Percentiles rank a stretch among this genome's conserved stretches.
Evolutionary conservation across 2,329 filamentous ascomycete genomes (phyloP).

Genomic region (Didymella segeticola): DNA sequence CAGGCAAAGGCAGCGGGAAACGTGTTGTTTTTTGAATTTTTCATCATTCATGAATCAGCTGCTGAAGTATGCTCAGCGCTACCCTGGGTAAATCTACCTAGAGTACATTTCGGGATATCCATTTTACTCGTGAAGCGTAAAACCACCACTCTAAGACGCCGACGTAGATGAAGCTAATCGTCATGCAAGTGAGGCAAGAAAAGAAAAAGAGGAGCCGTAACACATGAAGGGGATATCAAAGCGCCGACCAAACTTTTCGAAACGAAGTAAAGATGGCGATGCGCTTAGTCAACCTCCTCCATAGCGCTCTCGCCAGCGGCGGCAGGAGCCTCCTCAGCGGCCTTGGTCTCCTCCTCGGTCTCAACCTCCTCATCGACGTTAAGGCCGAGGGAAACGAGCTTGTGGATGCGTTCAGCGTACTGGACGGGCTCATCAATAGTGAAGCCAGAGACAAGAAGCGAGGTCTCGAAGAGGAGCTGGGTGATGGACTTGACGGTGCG

Average conservation of each 20-base stretch:
- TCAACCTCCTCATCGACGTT: conserved; percentile 96
- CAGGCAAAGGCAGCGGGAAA: neutral
- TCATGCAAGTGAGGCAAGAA: conserved; percentile 44
- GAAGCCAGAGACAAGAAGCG: conserved; percentile 97
- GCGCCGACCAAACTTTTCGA: conserved; percentile 48
- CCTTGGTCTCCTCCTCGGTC: conserved; percentile 64
- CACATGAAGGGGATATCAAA: conserved; percentile 50
- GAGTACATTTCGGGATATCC: conserved; percentile 44
- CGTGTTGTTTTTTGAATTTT: conserved; percentile 32
- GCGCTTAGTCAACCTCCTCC: conserved; percentile 96
- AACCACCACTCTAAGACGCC: conserved; percentile 46
- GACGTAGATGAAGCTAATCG: conserved; percentile 37
- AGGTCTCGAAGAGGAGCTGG: conserved; percentile 98
- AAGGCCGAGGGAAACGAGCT: conserved; percentile 95
- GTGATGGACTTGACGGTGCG: conserved; percentile 99
- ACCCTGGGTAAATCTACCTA: conserved; percentile 42
- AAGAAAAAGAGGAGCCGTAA: conserved; percentile 44
- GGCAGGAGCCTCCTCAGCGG: conserved; percentile 64
- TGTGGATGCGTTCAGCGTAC: conserved; percentile 99
- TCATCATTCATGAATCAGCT: conserved; percentile 41
- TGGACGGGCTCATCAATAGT: conserved; percentile 98
- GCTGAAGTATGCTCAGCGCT: conserved; percentile 30
- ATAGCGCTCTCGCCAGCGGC: conserved; percentile 88
- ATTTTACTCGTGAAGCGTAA: conserved; percentile 45
- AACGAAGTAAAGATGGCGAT: conserved; percentile 33